A percentile compares a stretch with the other conserved stretches of the same genome.
Evolutionary conservation across 345 rosid genomes (phyloP).

Genomic region (Syzygium oleosum): DNA sequence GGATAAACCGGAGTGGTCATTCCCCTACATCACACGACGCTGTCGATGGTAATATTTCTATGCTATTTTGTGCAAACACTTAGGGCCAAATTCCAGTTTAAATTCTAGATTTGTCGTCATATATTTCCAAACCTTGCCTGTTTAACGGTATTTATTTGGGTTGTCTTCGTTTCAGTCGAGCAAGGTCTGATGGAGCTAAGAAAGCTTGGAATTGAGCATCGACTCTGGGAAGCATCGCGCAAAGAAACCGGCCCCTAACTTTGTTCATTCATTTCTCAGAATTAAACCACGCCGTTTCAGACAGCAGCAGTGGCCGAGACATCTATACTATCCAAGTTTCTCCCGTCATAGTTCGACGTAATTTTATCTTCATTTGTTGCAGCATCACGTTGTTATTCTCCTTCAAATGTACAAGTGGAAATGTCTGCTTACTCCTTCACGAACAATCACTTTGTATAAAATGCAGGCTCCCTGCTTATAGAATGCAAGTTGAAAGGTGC

Average conservation of each 20-base stretch:
- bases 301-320: background rate
- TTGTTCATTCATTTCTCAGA: background rate
- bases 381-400: background rate
- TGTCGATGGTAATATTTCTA: slow-evolving; percentile 54
- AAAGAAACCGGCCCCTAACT: slow-evolving; percentile 23
- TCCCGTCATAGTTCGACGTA: background rate
- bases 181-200: slow-evolving; percentile 82
- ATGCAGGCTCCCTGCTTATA: background rate
- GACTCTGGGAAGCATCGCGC: slow-evolving; percentile 92
- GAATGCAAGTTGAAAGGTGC: background rate
- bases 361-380: background rate
- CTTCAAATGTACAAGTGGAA: background rate
- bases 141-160: background rate
- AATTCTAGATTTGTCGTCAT: background rate
- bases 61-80: background rate
- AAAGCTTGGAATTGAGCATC: slow-evolving; percentile 75
- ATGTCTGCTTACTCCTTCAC: background rate
- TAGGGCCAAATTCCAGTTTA: background rate
- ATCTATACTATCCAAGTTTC: background rate
- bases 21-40: slow-evolving; percentile 85
- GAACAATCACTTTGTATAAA: background rate
- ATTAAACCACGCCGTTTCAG: background rate
- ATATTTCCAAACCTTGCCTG: background rate
- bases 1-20: slow-evolving; percentile 77
- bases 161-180: slow-evolving; percentile 44